Evolutionary conservation across 2,329 filamentous ascomycete species (phyloP).

Genomic region (Elsinoe arachidis): DNA sequence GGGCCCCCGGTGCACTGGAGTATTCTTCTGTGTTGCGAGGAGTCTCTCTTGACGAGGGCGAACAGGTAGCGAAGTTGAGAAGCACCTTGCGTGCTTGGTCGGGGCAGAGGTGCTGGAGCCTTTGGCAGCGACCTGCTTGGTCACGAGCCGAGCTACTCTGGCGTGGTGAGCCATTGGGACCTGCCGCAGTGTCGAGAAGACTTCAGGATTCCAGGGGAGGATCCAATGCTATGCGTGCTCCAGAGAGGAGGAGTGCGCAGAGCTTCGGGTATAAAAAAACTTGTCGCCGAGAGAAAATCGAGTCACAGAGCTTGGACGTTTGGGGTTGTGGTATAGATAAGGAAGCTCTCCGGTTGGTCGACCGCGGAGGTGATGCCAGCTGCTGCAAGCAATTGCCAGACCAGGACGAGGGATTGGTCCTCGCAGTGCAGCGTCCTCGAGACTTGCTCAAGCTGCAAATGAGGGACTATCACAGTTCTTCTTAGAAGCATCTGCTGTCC

Average conservation of each 20-base stretch:
- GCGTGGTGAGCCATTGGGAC: slow-evolving; percentile 27
- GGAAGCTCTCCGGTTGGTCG: not conserved
- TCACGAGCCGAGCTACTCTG: slow-evolving; percentile 24
- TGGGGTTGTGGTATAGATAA: not conserved
- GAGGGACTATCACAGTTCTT: not conserved
- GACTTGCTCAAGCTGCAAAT: not conserved
- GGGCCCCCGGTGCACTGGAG: not conserved
- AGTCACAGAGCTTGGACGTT: slow-evolving; percentile 10
- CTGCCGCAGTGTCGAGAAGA: not conserved
- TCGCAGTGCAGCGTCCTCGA: not conserved
- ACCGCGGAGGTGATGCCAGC: not conserved
- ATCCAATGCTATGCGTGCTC: not conserved
- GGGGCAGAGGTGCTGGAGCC: not conserved
- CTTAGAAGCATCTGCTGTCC: not conserved
- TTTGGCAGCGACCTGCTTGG: slow-evolving; percentile 5
- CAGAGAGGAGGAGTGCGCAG: not conserved
- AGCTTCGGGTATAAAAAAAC: not conserved
- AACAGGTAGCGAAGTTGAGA: slow-evolving; percentile 3
- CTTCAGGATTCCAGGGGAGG: slow-evolving; percentile 1
- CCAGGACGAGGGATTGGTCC: not conserved
- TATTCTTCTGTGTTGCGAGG: slow-evolving; percentile 10
- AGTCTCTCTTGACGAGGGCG: slow-evolving; percentile 17
- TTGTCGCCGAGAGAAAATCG: slow-evolving; percentile 7
- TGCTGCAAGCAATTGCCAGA: not conserved
- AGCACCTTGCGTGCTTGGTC: slow-evolving; percentile 5